These are phyloP conservation scores for Wallacemonas sp. DNA, from an alignment of 208 protist species.

Conservation along the genomic window DNA sequence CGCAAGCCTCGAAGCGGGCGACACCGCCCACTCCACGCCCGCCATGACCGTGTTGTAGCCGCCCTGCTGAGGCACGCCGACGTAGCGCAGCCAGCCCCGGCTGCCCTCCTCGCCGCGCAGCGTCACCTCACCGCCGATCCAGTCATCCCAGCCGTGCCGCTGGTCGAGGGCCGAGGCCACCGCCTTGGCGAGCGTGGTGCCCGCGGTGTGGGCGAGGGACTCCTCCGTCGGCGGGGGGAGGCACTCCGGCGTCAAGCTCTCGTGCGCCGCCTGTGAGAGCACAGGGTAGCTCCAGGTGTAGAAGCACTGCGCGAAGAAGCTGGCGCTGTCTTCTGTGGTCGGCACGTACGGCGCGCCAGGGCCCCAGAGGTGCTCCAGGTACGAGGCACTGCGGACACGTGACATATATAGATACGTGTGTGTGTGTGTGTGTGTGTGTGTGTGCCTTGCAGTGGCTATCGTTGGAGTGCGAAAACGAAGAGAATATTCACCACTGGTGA, in stretches of 20 bases:
- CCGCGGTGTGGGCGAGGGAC: constrained; percentile 32
- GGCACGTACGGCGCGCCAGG: constrained; percentile 37
- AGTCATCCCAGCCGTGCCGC: constrained; percentile 48
- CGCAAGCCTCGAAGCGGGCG: constrained; percentile 31
- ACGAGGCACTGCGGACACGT: not conserved
- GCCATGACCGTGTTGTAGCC: constrained; percentile 55
- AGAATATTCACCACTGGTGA: not conserved
- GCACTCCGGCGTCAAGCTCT: constrained; percentile 41
- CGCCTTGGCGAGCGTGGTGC: constrained; percentile 36
- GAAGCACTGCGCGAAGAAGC: constrained; percentile 35
- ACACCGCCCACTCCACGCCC: constrained; percentile 65
- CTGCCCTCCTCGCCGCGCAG: constrained; percentile 38
- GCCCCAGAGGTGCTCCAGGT: constrained; percentile 53
- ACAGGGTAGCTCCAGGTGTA: constrained; percentile 52
- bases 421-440: not conserved
- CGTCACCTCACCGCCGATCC: constrained; percentile 45
- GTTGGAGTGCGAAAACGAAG: not conserved
- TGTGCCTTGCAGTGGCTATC: too few relatives aligned
- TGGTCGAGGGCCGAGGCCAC: constrained; percentile 29
- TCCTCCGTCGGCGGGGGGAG: constrained; percentile 37
- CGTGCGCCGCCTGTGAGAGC: constrained; percentile 36
- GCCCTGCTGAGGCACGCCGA: constrained; percentile 62
- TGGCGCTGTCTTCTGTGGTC: constrained; percentile 35
- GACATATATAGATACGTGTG: constrained; percentile 17
- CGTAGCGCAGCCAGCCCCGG: constrained; percentile 58